phyloP scores from a whole-genome alignment of 805 yeast genomes.

The Kregervanrija delftensis region DNA sequence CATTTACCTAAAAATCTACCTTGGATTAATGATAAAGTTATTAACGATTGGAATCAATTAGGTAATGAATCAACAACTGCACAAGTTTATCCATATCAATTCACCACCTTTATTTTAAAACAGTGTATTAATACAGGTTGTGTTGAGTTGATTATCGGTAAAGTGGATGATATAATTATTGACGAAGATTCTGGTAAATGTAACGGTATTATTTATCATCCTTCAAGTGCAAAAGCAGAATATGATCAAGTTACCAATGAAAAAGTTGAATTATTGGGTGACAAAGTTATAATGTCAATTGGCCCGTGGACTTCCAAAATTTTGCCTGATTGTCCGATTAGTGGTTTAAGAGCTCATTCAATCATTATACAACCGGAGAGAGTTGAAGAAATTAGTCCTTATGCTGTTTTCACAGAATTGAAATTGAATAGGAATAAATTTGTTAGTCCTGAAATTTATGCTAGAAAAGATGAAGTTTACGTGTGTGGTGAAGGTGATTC shows the following conservation, averaged over 20 bases:
- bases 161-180: conserved; percentile 62
- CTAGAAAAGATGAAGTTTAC: conserved; percentile 91
- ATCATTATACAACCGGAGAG: conserved; percentile 80
- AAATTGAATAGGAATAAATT: conserved; percentile 59
- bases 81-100: conserved; percentile 92
- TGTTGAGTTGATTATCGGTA: conserved; percentile 80
- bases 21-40: conserved; percentile 66
- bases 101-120: conserved; percentile 75
- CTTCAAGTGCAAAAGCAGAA: conserved; percentile 30
- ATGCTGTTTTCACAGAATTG: conserved; percentile 89
- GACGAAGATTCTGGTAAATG: conserved; percentile 61
- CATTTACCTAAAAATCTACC: conserved; percentile 57
- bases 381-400: conserved; percentile 72
- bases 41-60: conserved; percentile 67
- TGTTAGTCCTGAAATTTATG: conserved; percentile 91
- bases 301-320: conserved; percentile 98
- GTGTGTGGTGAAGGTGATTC: conserved; percentile 98
- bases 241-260: conserved; percentile 25
- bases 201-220: conserved; percentile 59
- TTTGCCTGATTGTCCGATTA: conserved; percentile 87
- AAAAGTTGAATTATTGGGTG: conserved; percentile 49
- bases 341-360: conserved; percentile 92
- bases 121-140: conserved; percentile 78
- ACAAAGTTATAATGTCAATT: conserved; percentile 75
- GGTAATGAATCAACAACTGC: conserved; percentile 90